Percentiles rank a stretch among this genome's conserved stretches.
These are phyloP conservation scores for Microsporum ferrugineum DNA, from an alignment of 2,329 filamentous ascomycete species.

Conservation along the genomic window DNA sequence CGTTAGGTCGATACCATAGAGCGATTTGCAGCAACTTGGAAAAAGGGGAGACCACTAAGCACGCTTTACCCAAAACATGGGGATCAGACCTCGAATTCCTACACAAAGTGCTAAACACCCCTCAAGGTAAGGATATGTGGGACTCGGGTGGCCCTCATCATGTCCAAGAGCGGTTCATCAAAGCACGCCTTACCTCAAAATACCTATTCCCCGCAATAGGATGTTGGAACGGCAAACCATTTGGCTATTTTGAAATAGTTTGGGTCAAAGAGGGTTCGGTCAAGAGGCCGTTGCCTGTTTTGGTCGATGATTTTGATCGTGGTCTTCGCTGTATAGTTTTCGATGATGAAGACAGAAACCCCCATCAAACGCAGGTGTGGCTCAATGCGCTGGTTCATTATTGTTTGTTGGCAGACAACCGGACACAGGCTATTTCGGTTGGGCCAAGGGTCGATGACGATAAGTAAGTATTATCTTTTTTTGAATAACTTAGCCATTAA, in stretches of 20 bases:
- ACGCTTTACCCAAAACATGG: not conserved
- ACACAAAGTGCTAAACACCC: conserved; percentile 77
- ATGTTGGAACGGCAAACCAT: conserved; percentile 87
- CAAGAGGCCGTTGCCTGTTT: conserved; percentile 53
- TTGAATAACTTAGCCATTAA: not conserved
- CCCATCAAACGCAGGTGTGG: conserved; percentile 68
- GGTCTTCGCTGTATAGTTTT: conserved; percentile 83
- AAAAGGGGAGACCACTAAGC: conserved; percentile 22
- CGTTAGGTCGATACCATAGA: conserved; percentile 18
- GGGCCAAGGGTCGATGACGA: conserved; percentile 87
- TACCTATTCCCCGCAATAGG: conserved; percentile 87
- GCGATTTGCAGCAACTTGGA: conserved; percentile 18
- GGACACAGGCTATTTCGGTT: conserved; percentile 72
- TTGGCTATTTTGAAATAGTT: conserved; percentile 96
- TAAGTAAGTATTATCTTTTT: conserved; percentile 48
- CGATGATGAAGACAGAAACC: conserved; percentile 79
- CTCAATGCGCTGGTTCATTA: conserved; percentile 78
- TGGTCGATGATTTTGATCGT: conserved; percentile 68
- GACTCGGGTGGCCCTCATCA: conserved; percentile 48
- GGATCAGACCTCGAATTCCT: conserved; percentile 56
- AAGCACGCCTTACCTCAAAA: conserved; percentile 49
- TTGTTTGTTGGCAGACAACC: conserved; percentile 62
- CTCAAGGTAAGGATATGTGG: conserved; percentile 79
- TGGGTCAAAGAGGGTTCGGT: conserved; percentile 91
- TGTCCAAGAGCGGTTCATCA: conserved; percentile 57